Evolutionary conservation across 1,284 basidiomycete genomes (phyloP), one percentile per base, ranked within the genome.

Genomic region (Athelia sp.): DNA sequence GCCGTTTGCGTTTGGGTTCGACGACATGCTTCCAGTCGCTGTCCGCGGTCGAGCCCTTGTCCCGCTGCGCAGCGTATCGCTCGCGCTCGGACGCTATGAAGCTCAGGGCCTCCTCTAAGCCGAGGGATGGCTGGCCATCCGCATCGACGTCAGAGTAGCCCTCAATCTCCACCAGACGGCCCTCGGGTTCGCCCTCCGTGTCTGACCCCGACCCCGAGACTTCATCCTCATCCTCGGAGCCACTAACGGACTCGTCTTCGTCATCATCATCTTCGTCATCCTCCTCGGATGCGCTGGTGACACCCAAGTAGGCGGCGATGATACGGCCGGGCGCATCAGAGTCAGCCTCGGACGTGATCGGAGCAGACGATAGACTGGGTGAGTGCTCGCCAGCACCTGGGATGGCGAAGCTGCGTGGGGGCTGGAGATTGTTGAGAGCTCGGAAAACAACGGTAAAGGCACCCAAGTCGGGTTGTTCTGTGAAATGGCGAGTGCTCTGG

Each of bases 381-480:
- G 26, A 29, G 26, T 29, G 26, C 26, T 29, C 6, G 36, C 61
- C 65, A 52, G 63, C 46, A 50, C 48, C 56, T 56, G 62, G 55
- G 57, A 70, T 52, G 50, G 66, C 35, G 43, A 58, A 56, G 40
- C 56, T 50, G 57, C 69, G 26, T 43, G 66, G 66, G 60, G 59
- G 78, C 52, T 82, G 81, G 4, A 82, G 60, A 52, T 81, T 75
- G 19, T 72, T 76, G 64, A 84, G 73, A 50, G 81, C 87, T 38
- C 84, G 77, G 49, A 90, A 79, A 36, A 90, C 83, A 46, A 79
- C 74, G 14, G 73, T 77, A 65, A 90, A 89, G 17, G 84, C 82
- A 13, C 87, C 87, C 18, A 90, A 73, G 67, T 89, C 86, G 43
- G 87, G 87, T 52, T 79, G 75, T 66, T 88, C 86, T 81, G 58